These are phyloP conservation scores for Ogataea methanolica DNA, from an alignment of 805 yeast species.

Conservation along the genomic window DNA sequence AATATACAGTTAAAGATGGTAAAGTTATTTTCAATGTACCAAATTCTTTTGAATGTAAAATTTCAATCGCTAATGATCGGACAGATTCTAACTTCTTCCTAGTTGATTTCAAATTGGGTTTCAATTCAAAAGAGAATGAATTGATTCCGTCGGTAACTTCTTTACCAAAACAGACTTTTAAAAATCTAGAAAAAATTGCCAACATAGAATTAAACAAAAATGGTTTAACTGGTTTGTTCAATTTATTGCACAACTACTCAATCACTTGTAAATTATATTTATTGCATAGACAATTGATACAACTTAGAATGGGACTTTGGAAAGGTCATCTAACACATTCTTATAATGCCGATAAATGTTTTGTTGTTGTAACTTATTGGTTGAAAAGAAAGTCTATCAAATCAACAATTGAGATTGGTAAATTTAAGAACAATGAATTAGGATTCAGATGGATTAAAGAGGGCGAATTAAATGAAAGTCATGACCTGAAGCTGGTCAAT, in stretches of 20 bases:
- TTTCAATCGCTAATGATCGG: constrained; percentile 64
- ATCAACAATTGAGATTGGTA: constrained; percentile 58
- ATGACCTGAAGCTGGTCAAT: constrained; percentile 29
- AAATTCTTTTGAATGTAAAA: constrained; percentile 66
- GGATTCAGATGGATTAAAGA: constrained; percentile 62
- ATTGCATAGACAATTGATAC: constrained; percentile 52
- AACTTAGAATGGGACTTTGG: constrained; percentile 51
- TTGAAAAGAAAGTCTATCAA: constrained; percentile 42
- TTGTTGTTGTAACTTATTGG: constrained; percentile 65
- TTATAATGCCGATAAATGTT: constrained; percentile 49
- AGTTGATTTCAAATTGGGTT: constrained; percentile 68
- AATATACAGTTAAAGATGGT: constrained; percentile 70
- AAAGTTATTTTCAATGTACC: constrained; percentile 61
- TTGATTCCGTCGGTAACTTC: constrained; percentile 24
- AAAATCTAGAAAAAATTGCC: constrained; percentile 48
- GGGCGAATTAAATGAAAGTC: constrained; percentile 30
- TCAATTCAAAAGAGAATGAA: constrained; percentile 38
- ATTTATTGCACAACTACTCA: constrained; percentile 52
- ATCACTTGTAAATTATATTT: constrained; percentile 61
- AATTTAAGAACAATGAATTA: constrained; percentile 42
- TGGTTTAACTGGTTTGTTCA: constrained; percentile 51
- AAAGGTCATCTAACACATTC: constrained; percentile 54
- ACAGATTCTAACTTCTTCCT: constrained; percentile 65
- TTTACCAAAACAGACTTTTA: constrained; percentile 30
- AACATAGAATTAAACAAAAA: constrained; percentile 45